Evolutionary conservation across 208 protist species (phyloP), one percentile per base, ranked within the genome.

Genomic region (Trypanosoma lewisi): DNA sequence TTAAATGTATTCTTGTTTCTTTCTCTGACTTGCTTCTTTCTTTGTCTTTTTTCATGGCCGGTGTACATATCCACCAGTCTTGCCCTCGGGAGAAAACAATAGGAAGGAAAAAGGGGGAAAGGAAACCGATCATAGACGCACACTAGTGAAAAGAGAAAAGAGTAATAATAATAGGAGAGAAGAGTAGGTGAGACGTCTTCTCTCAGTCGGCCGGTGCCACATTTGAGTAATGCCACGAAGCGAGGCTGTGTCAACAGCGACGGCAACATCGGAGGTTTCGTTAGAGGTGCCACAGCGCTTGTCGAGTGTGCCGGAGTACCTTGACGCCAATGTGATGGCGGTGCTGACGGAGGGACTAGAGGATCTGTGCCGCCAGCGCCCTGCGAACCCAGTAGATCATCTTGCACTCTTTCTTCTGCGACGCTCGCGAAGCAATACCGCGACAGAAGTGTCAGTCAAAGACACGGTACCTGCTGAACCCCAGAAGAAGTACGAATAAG

Each of bases 301-400:
- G 17, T 39, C 75, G 25, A 80, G 73, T 54, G 69, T 78, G 0
- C 80, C 87, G 52, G 70, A 87, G 12, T 98, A 98, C 67, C 63
- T 98, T 9, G 95, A 97, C 30, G 66, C 67, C 33, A 88, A 87
- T 8, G 89, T 98, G 7, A 87, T 96, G 78, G 85, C 75, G 11
- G 59, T 91, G 3, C 73, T 98, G 11, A 77, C 91, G 2, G 86
- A 97, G 27, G 95, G 78, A 11, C 70, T 98, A 16, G 79, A 91
- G 66, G 85, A 91, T 36, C 56, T 98, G 17, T 93, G 85, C 49
- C 80, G 89, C 6, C 82, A 94, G 58, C 72, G 93, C n/a, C 95
- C 95, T 6, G 81, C 90, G 12, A 93, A 97, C 61, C 93, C 95
- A 17, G 82, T 97, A 25, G 90, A 97, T 54, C 97, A 95, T 58